phyloP scores from a whole-genome alignment of 78 protist species.

The Dictyostelium intermedium region DNA sequence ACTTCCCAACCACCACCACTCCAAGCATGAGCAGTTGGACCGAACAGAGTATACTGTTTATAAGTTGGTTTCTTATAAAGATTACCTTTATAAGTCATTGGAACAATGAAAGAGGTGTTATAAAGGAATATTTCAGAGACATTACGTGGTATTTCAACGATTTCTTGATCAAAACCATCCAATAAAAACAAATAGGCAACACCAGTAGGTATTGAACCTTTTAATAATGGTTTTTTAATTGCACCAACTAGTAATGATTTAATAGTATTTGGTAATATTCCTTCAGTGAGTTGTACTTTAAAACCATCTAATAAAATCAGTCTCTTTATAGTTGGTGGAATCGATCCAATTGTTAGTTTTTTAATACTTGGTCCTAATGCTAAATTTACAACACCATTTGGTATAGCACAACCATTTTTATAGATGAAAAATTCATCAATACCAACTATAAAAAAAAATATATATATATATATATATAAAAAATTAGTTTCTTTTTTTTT shows the following conservation, averaged over 20 bases:
- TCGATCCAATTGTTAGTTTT: neutral
- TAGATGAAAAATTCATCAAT: neutral
- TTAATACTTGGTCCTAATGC: neutral
- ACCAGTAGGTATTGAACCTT: neutral
- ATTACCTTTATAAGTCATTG: neutral
- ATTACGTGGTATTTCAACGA: neutral
- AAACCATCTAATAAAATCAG: neutral
- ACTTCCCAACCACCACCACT: neutral
- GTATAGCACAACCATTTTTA: neutral
- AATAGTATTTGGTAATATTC: neutral
- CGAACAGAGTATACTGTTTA: neutral
- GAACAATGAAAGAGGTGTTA: neutral
- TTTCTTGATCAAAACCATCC: neutral
- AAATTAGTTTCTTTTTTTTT: too few relatives aligned
- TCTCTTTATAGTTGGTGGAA: neutral
- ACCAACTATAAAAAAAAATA: neutral
- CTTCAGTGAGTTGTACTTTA: neutral
- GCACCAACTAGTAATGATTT: neutral
- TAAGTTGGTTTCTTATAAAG: neutral
- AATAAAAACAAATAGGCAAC: neutral
- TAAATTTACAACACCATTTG: neutral
- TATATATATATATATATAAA: neutral
- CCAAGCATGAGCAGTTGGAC: neutral
- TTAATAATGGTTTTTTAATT: neutral
- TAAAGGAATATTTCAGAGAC: neutral